A percentile compares a stretch with the other conserved stretches of the same genome.
Conservation (phyloP, 345 rosid genomes). For the Aquilaria malaccensis region DNA sequence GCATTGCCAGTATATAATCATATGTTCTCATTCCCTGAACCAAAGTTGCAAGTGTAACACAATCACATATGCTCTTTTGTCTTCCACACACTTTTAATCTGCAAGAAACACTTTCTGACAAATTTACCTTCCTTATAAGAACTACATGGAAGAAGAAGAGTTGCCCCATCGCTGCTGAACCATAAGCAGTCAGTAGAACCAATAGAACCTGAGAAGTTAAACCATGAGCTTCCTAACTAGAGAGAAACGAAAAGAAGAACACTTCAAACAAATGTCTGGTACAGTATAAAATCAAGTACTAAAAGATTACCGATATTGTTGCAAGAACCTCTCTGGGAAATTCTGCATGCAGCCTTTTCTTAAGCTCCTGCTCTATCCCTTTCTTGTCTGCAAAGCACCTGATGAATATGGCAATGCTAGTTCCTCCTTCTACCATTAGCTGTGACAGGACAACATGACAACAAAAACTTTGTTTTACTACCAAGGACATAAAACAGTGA, state of each 20-base stretch:
- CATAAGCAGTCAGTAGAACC: constrained; percentile 69
- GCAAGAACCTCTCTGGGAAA: constrained; percentile 81
- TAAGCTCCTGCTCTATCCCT: constrained; percentile 68
- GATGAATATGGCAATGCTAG: constrained; percentile 75
- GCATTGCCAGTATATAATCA: constrained; percentile 92
- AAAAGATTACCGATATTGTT: constrained; percentile 54
- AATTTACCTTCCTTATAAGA: constrained; percentile 83
- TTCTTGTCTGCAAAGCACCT: constrained; percentile 87
- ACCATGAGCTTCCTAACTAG: constrained; percentile 5
- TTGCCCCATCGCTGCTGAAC: constrained; percentile 95
- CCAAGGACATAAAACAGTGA: too few species aligned
- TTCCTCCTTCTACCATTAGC: constrained; percentile 89
- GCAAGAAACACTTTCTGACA: not conserved
- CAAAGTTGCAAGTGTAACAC: not conserved
- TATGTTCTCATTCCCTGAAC: constrained; percentile 93
- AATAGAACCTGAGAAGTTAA: constrained; percentile 46
- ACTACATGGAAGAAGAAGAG: constrained; percentile 93
- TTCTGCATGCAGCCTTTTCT: constrained; percentile 46
- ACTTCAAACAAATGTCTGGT: not conserved
- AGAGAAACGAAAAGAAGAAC: constrained; percentile 10
- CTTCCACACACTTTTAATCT: not conserved
- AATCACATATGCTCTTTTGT: too few species aligned
- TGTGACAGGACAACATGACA: constrained; percentile 18
- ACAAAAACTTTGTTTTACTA: not conserved
- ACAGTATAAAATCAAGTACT: not conserved